phyloP scores from a whole-genome alignment of 192 early-diverging fungal species.

The Funneliformis mosseae region DNA sequence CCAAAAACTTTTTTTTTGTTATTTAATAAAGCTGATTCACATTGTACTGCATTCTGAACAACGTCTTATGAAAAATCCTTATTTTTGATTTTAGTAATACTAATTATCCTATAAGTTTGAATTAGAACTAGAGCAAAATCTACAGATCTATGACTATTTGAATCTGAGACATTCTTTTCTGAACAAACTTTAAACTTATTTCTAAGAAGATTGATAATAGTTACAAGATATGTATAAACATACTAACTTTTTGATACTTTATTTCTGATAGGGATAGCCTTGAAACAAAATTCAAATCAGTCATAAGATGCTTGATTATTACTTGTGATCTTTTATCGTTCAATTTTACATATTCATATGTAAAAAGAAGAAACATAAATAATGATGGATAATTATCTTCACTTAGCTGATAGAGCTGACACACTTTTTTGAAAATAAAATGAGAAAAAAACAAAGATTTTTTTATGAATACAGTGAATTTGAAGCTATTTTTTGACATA shows the following conservation, averaged over 20 bases:
- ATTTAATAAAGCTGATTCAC: not conserved
- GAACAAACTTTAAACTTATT: not conserved
- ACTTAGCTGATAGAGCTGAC: not conserved
- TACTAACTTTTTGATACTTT: not conserved
- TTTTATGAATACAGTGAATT: not conserved
- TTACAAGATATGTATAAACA: not conserved
- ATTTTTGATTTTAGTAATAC: not conserved
- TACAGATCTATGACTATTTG: conserved; percentile 12
- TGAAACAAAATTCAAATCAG: not conserved
- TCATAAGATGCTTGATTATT: not conserved
- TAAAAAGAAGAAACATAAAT: not conserved
- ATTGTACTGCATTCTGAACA: not conserved
- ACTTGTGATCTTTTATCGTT: not conserved
- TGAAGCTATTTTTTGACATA: not conserved
- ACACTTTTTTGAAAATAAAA: not conserved
- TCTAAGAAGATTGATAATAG: not conserved
- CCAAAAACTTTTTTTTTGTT: not conserved
- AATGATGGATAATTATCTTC: not conserved
- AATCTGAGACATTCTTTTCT: conserved; percentile 5
- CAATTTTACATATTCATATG: not conserved
- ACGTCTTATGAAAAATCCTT: not conserved
- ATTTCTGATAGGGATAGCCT: not conserved
- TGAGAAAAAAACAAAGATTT: not conserved
- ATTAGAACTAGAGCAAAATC: not conserved
- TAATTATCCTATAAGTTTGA: not conserved